Percentiles rank a stretch among this genome's conserved stretches.
These are phyloP conservation scores for Eruca vesicaria DNA, from an alignment of 441 rosid genomes.

Conservation along the genomic window DNA sequence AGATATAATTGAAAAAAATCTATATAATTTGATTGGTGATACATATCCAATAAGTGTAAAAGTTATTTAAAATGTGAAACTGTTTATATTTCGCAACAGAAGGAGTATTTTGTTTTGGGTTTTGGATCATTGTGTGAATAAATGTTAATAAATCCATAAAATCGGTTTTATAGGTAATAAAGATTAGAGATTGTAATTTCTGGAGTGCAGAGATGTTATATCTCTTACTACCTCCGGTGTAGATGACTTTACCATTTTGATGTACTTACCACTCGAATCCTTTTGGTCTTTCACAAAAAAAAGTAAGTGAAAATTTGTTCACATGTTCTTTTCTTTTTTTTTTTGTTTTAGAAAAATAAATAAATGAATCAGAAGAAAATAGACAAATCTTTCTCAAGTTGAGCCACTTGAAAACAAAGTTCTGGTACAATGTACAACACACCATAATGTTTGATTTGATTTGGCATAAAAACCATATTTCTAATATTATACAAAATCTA, in stretches of 20 bases:
- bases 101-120: not conserved
- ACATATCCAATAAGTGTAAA: no score
- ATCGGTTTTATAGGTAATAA: not conserved
- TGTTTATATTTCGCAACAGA: no score
- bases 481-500: slow-evolving; percentile 15
- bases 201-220: not conserved
- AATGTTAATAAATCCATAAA: not conserved
- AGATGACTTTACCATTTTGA: not conserved
- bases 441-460: slow-evolving; percentile 33
- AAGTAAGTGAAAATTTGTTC: not conserved
- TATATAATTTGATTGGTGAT: no score
- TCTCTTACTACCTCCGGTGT: slow-evolving; percentile 2
- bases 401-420: slow-evolving; percentile 24
- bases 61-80: no score
- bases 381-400: slow-evolving; percentile 20
- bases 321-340: slow-evolving; percentile 7
- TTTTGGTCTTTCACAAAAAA: slow-evolving; percentile 7
- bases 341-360: not conserved
- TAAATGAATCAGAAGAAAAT: not conserved
- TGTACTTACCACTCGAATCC: slow-evolving; percentile 8
- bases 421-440: slow-evolving; percentile 32
- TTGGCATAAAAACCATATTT: slow-evolving; percentile 30
- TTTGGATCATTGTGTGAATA: not conserved
- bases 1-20: no score
- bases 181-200: not conserved